phyloP scores from a whole-genome alignment of 805 yeast species.

The Debaryomyces hansenii region DNA sequence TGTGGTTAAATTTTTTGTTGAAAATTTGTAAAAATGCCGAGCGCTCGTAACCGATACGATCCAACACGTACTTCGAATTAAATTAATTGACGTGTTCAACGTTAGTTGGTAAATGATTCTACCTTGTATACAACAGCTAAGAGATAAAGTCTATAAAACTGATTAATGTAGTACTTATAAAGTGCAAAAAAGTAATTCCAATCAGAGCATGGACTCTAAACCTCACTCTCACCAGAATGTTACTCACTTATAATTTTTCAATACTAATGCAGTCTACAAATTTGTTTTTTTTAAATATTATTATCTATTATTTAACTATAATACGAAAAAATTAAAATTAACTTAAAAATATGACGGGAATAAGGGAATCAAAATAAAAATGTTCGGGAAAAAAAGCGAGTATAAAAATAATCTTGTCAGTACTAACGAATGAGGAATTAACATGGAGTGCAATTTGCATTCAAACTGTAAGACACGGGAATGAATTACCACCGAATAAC shows the following conservation, averaged over 20 bases:
- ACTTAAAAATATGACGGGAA: conserved; percentile 17
- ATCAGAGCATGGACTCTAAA: too few species aligned
- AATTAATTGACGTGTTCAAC: too few species aligned
- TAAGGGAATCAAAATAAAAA: conserved; percentile 15
- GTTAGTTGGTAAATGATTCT: too few species aligned
- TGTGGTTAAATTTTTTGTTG: conserved; percentile 3
- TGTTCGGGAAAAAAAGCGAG: conserved; percentile 13
- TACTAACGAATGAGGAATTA: conserved; percentile 2
- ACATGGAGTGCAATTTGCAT: too few species aligned
- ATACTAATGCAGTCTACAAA: too few species aligned
- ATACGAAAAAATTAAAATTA: conserved; percentile 25
- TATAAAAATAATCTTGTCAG: conserved; percentile 2
- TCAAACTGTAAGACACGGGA: not conserved
- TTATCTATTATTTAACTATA: conserved; percentile 27
- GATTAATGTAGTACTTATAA: too few species aligned
- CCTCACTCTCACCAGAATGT: too few species aligned
- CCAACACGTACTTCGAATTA: too few species aligned
- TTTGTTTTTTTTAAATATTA: conserved; percentile 15
- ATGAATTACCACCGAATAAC: not conserved
- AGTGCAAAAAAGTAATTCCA: too few species aligned
- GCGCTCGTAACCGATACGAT: not conserved
- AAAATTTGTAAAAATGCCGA: conserved; percentile 1
- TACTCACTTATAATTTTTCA: too few species aligned
- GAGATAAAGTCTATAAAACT: too few species aligned
- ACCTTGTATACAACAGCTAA: too few species aligned